Conservation (phyloP, 306 rosid species). For the Calophaca sinica region DNA sequence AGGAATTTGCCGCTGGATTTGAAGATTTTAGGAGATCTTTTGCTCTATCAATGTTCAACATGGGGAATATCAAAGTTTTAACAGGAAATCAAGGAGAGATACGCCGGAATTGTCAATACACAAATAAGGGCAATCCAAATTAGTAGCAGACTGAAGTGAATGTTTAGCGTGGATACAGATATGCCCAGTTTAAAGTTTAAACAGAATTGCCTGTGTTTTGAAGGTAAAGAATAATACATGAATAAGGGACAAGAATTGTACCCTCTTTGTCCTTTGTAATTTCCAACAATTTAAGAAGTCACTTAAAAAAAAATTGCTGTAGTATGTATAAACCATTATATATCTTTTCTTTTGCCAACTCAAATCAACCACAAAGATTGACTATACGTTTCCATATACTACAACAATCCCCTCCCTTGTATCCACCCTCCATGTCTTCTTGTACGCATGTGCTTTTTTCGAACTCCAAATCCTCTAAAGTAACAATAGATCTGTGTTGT, state of each 20-base stretch:
- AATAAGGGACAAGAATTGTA: slow-evolving; percentile 43
- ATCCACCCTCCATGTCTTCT: slow-evolving; percentile 40
- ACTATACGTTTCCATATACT: slow-evolving; percentile 43
- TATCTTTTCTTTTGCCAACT: slow-evolving; percentile 38
- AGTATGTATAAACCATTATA: slow-evolving; percentile 38
- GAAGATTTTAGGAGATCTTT: slow-evolving; percentile 70
- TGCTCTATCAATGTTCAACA: slow-evolving; percentile 69
- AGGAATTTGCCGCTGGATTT: slow-evolving; percentile 64
- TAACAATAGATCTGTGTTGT: slow-evolving; percentile 40
- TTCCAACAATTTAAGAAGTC: slow-evolving; percentile 37
- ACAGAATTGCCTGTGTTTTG: slow-evolving; percentile 45
- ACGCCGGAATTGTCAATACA: slow-evolving; percentile 60
- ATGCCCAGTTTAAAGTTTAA: slow-evolving; percentile 45
- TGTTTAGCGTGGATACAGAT: slow-evolving; percentile 32
- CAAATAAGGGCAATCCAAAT: slow-evolving; percentile 56
- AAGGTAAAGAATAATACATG: slow-evolving; percentile 53
- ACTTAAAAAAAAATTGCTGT: neutral
- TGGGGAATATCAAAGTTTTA: slow-evolving; percentile 73
- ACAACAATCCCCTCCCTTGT: slow-evolving; percentile 10
- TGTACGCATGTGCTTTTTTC: slow-evolving; percentile 32
- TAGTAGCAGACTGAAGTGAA: slow-evolving; percentile 36
- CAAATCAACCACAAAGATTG: slow-evolving; percentile 33
- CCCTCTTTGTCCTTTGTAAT: slow-evolving; percentile 42
- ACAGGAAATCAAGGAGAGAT: slow-evolving; percentile 78
- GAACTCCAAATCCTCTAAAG: slow-evolving; percentile 36